Conservation (phyloP, 768 basidiomycete species). For the Lepiota venenata region DNA sequence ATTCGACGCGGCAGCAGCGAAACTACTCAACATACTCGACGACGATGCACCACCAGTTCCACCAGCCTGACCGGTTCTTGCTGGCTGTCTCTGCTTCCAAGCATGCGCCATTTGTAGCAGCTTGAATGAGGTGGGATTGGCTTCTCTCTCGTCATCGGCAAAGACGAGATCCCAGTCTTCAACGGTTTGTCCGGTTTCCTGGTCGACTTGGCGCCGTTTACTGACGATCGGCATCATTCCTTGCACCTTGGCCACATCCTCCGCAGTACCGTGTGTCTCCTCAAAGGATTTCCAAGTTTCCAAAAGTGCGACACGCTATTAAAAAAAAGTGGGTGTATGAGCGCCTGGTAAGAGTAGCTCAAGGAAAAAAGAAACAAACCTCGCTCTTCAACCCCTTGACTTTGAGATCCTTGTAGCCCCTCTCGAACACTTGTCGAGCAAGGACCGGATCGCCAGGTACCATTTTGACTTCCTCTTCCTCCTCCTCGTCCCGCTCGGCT, state of each 20-base stretch:
- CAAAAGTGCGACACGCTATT: conserved; percentile 86
- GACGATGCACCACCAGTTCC: conserved; percentile 21
- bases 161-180: conserved; percentile 97
- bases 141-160: conserved; percentile 92
- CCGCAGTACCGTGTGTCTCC: conserved; percentile 67
- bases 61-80: conserved; percentile 13
- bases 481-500: conserved; percentile 66
- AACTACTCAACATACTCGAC: conserved; percentile 40
- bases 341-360: neutral
- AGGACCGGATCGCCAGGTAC: conserved; percentile 65
- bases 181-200: conserved; percentile 79
- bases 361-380: conserved; percentile 39
- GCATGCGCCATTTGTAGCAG: conserved; percentile 94
- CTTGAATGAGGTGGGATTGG: conserved; percentile 92
- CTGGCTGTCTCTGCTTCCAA: conserved; percentile 65
- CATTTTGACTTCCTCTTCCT: conserved; percentile 62
- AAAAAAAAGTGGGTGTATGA: conserved; percentile 3
- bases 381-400: conserved; percentile 81
- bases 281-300: conserved; percentile 97
- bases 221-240: conserved; percentile 91
- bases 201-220: conserved; percentile 80
- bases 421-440: conserved; percentile 80
- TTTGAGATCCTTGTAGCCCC: conserved; percentile 87
- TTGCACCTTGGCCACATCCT: conserved; percentile 79
- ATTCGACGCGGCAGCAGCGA: conserved; percentile 35